Evolutionary conservation across 2,329 filamentous ascomycete genomes (phyloP).

Genomic region (Aspergillus fructus): DNA sequence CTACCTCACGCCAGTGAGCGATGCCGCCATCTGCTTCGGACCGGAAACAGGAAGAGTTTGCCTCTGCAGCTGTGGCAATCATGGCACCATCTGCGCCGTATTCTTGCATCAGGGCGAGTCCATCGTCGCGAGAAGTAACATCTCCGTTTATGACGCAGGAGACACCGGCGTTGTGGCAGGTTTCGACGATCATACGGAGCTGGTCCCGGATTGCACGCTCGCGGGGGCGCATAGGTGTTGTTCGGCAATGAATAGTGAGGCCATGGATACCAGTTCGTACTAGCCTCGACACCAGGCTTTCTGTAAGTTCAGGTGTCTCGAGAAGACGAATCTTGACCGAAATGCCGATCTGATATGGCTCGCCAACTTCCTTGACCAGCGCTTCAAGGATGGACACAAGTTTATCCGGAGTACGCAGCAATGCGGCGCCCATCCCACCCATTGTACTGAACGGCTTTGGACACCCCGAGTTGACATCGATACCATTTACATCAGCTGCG

Average conservation of each 20-base stretch:
- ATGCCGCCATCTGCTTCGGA: conserved; percentile 66
- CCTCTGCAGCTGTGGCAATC: conserved; percentile 92
- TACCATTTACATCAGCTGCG: conserved; percentile 83
- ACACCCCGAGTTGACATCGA: conserved; percentile 97
- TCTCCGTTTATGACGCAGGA: conserved; percentile 97
- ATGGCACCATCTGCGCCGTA: conserved; percentile 92
- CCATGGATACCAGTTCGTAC: conserved; percentile 87
- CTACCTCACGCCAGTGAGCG: conserved; percentile 73
- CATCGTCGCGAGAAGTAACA: conserved; percentile 73
- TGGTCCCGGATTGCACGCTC: conserved; percentile 85
- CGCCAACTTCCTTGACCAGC: conserved; percentile 74
- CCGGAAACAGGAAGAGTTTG: conserved; percentile 86
- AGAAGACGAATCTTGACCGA: conserved; percentile 95
- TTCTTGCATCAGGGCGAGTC: conserved; percentile 67
- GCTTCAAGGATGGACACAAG: conserved; percentile 80
- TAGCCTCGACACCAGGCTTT: conserved; percentile 72
- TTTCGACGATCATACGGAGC: conserved; percentile 74
- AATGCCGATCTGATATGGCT: conserved; percentile 82
- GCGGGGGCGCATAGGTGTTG: conserved; percentile 89
- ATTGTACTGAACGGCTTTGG: conserved; percentile 94
- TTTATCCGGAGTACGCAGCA: conserved; percentile 80
- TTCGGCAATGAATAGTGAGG: conserved; percentile 92
- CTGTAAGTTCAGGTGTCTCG: conserved; percentile 72
- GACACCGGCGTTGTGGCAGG: conserved; percentile 82
- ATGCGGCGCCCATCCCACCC: conserved; percentile 92